Percentiles rank a stretch among this genome's conserved stretches.
phyloP scores from a whole-genome alignment of 129 eudicot genomes.

The Solidago caesia region DNA sequence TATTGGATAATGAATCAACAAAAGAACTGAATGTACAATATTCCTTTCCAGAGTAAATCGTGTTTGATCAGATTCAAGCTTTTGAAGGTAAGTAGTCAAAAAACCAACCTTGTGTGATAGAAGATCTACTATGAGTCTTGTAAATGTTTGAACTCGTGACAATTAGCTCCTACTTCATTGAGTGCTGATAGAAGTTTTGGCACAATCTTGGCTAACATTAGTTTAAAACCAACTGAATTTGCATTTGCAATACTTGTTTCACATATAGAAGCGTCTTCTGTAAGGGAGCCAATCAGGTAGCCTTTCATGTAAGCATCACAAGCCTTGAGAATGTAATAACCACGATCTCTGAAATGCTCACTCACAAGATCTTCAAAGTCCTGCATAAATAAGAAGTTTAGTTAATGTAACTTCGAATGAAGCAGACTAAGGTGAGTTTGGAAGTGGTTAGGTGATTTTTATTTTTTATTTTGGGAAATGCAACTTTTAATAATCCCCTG shows the following conservation, averaged over 20 bases:
- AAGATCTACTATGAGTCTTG: slow-evolving; percentile 38
- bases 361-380: slow-evolving; percentile 75
- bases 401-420: not conserved
- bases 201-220: slow-evolving; percentile 79
- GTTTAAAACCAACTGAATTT: slow-evolving; percentile 95
- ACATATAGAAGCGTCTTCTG: slow-evolving; percentile 73
- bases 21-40: slow-evolving; percentile 30
- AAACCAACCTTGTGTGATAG: slow-evolving; percentile 8
- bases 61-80: slow-evolving; percentile 7
- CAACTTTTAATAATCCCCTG: too few species aligned
- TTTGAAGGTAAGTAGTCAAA: slow-evolving; percentile 5
- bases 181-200: slow-evolving; percentile 71
- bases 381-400: slow-evolving; percentile 34
- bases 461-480: not conserved
- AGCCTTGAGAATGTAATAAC: slow-evolving; percentile 83
- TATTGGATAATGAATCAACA: slow-evolving; percentile 5
- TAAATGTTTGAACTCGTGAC: slow-evolving; percentile 77
- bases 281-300: slow-evolving; percentile 74
- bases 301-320: slow-evolving; percentile 98
- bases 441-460: not conserved
- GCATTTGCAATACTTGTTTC: slow-evolving; percentile 57
- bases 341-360: slow-evolving; percentile 77
- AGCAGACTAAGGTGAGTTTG: not conserved
- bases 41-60: slow-evolving; percentile 26
- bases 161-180: slow-evolving; percentile 68